phyloP scores from a whole-genome alignment of 2,329 filamentous ascomycete genomes.

The Talaromyces sp. region DNA sequence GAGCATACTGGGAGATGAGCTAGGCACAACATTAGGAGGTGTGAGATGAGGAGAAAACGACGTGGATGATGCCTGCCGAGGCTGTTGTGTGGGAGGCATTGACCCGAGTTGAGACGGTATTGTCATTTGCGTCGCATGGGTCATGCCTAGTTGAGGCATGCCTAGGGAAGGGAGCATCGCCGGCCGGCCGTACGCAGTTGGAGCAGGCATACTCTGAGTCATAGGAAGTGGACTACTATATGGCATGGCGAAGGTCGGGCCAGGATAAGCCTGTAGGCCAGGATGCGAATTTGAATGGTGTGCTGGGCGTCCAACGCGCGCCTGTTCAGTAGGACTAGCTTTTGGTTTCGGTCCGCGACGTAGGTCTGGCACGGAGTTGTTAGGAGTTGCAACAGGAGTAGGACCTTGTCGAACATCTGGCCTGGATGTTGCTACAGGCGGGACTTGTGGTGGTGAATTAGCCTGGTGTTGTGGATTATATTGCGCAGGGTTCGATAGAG shows the following conservation, averaged over 20 bases:
- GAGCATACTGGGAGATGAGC: background rate
- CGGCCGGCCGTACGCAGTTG: background rate
- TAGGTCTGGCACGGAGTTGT: background rate
- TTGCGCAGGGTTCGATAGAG: background rate
- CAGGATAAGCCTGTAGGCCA: background rate
- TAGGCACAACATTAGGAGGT: background rate
- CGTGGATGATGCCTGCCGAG: background rate
- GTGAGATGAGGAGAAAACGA: background rate
- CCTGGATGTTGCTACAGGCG: background rate
- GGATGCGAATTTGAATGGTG: background rate
- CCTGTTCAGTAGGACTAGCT: background rate
- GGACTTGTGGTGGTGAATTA: background rate
- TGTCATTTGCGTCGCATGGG: background rate
- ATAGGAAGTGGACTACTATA: background rate
- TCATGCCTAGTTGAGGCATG: background rate
- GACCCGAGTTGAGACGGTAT: background rate
- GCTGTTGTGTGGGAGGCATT: background rate
- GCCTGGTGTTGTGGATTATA: background rate
- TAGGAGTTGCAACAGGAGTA: background rate
- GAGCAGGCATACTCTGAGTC: background rate
- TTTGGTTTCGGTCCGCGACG: background rate
- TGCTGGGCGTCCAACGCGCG: background rate
- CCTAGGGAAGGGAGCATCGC: background rate
- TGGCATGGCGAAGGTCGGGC: background rate
- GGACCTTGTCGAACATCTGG: background rate